Evolutionary conservation across 306 rosid genomes (phyloP).

Genomic region (Dryas drummondii): DNA sequence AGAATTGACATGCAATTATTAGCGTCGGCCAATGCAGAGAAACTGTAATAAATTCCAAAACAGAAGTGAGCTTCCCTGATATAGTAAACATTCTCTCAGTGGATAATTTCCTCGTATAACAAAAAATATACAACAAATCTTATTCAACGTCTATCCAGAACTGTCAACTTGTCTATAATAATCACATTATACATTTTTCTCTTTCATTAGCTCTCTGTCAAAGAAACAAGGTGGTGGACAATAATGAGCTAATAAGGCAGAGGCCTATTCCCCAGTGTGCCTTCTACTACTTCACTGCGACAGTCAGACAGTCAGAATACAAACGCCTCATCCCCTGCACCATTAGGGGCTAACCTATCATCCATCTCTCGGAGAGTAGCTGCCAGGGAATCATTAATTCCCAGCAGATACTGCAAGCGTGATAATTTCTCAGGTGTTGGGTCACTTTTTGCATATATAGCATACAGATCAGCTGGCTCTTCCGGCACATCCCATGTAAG

Average conservation of each 20-base stretch:
- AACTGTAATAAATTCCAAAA: not conserved
- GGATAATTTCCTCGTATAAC: not conserved
- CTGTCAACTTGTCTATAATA: constrained; percentile 12
- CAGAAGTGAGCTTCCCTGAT: not conserved
- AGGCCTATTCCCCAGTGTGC: not conserved
- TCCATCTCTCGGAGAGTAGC: constrained; percentile 64
- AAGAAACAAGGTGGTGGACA: constrained; percentile 11
- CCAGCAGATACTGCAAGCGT: constrained; percentile 86
- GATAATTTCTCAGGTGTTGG: constrained; percentile 68
- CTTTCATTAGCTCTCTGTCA: not conserved
- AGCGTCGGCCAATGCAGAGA: not conserved
- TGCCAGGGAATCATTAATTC: constrained; percentile 75
- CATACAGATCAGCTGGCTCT: constrained; percentile 81
- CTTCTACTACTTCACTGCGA: constrained; percentile 3
- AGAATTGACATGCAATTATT: not conserved
- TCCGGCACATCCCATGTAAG: constrained; percentile 66
- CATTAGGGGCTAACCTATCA: constrained; percentile 47
- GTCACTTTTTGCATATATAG: constrained; percentile 64
- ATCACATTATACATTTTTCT: constrained; percentile 4
- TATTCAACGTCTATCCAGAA: constrained; percentile 3
- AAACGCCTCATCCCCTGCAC: constrained; percentile 79
- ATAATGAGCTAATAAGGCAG: constrained; percentile 23
- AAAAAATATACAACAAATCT: not conserved
- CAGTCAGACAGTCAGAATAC: constrained; percentile 59
- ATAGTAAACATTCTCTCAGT: not conserved